Evolutionary conservation across 2,329 filamentous ascomycete genomes (phyloP).

Genomic region (Diaporthe citri): DNA sequence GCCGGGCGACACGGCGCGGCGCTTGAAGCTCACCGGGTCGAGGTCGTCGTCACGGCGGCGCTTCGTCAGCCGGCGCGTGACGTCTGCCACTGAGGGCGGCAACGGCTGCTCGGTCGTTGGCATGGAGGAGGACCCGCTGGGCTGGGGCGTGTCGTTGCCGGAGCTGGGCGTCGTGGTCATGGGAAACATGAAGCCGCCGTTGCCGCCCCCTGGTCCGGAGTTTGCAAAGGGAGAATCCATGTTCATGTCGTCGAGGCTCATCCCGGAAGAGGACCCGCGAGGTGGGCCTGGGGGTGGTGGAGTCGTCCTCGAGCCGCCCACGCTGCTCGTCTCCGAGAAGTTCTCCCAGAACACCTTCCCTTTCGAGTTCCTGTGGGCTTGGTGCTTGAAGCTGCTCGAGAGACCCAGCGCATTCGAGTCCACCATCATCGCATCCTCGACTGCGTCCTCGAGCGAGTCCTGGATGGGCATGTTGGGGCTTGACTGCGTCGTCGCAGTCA

Average conservation of each 20-base stretch:
- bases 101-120: constrained; percentile 45
- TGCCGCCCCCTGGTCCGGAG: constrained; percentile 41
- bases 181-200: constrained; percentile 45
- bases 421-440: constrained; percentile 77
- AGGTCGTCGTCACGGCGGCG: constrained; percentile 93
- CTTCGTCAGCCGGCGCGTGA: constrained; percentile 79
- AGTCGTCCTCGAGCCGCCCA: constrained; percentile 58
- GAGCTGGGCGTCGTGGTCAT: constrained; percentile 50
- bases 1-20: constrained; percentile 90
- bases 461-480: constrained; percentile 77
- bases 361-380: constrained; percentile 78
- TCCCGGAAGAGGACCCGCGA: constrained; percentile 68
- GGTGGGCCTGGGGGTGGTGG: constrained; percentile 75
- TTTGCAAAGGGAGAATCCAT: constrained; percentile 75
- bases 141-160: constrained; percentile 55
- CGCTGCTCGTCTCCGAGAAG: constrained; percentile 75
- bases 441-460: constrained; percentile 76
- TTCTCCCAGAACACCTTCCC: constrained; percentile 83
- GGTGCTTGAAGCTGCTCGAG: constrained; percentile 80
- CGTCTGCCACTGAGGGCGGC: constrained; percentile 77
- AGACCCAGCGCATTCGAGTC: constrained; percentile 59
- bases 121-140: constrained; percentile 47
- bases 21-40: constrained; percentile 88
- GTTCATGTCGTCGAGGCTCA: constrained; percentile 76
- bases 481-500: constrained; percentile 71